Conservation (phyloP, 306 rosid species). For the Medicago arabica region DNA sequence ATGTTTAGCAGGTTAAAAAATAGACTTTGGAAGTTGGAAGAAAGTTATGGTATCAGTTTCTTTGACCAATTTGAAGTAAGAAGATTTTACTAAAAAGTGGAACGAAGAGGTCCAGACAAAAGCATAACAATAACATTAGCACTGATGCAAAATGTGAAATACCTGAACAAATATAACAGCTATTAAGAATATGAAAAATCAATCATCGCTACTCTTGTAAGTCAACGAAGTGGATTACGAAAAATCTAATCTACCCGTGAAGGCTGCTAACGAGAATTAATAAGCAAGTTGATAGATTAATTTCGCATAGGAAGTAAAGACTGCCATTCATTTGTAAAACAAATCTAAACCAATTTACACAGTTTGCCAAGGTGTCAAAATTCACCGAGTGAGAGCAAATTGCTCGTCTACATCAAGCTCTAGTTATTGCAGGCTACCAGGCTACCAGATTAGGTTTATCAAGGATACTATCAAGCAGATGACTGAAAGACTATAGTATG, state of each 20-base stretch:
- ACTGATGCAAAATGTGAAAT: slow-evolving; percentile 3
- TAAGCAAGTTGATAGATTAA: background rate
- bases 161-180: background rate
- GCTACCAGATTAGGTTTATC: background rate
- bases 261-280: slow-evolving; percentile 16
- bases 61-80: background rate
- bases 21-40: background rate
- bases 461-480: too few species aligned
- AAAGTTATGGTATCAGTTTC: background rate
- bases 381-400: background rate
- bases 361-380: background rate
- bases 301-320: background rate
- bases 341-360: slow-evolving; percentile 11
- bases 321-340: background rate
- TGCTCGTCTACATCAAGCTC: background rate
- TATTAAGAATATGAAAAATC: slow-evolving; percentile 16
- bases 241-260: background rate
- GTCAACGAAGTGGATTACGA: background rate
- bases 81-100: slow-evolving; percentile 2
- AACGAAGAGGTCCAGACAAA: background rate
- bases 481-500: background rate
- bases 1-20: background rate
- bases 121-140: background rate
- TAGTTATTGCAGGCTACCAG: background rate
- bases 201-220: background rate